These are phyloP conservation scores for Podaxis pistillaris DNA, from an alignment of 768 basidiomycete species.

Conservation along the genomic window DNA sequence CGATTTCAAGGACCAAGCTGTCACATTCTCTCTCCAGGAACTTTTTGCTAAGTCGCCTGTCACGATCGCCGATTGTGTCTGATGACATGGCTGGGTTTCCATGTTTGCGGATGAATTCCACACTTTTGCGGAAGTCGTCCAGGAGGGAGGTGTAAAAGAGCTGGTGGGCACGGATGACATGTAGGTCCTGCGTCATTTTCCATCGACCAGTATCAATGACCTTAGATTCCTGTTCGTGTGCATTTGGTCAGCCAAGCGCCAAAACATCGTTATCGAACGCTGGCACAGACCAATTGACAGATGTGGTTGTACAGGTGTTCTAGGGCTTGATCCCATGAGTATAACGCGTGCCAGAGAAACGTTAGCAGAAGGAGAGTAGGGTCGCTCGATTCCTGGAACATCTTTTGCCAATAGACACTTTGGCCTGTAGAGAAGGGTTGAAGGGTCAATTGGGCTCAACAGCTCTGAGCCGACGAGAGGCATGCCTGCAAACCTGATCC, in stretches of 20 bases:
- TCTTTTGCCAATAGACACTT: conserved; percentile 44
- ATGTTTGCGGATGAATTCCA: conserved; percentile 47
- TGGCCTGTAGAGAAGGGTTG: conserved; percentile 21
- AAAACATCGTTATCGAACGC: conserved; percentile 17
- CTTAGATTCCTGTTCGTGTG: conserved; percentile 40
- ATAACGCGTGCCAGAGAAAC: too few relatives aligned
- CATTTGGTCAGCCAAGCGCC: neutral
- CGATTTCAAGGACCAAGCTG: conserved; percentile 49
- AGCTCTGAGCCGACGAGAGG: neutral
- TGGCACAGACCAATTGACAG: conserved; percentile 16
- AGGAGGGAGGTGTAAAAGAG: conserved; percentile 57
- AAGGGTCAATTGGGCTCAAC: too few relatives aligned
- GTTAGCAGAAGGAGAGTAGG: too few relatives aligned
- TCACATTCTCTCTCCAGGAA: conserved; percentile 47
- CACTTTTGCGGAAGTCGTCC: conserved; percentile 51
- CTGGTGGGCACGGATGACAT: conserved; percentile 58
- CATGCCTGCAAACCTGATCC: conserved; percentile 46
- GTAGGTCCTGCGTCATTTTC: conserved; percentile 51
- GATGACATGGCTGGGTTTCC: conserved; percentile 48
- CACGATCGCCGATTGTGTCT: conserved; percentile 27
- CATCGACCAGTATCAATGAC: conserved; percentile 42
- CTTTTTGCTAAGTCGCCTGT: conserved; percentile 25
- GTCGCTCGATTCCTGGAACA: neutral
- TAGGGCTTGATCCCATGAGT: too few relatives aligned
- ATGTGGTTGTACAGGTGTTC: too few relatives aligned